Conservation (phyloP, 2,329 filamentous ascomycete species). For the Colletotrichum graminicola region DNA sequence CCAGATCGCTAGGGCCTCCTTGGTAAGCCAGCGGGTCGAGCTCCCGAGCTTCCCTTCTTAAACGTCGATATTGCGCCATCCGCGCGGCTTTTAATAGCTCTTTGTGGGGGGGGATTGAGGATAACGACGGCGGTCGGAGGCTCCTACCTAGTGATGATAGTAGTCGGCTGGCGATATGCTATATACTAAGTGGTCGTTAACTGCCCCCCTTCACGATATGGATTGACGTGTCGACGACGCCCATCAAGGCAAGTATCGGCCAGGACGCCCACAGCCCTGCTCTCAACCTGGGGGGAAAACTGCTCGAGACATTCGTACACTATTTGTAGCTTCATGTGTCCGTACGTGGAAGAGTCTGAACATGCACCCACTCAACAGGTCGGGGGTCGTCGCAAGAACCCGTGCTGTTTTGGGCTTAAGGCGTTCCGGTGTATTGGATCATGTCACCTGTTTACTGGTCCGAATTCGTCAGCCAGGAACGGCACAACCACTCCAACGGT, state of each 20-base stretch:
- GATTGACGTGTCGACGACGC: slow-evolving; percentile 8
- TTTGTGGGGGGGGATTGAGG: slow-evolving; percentile 10
- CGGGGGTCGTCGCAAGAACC: slow-evolving; percentile 31
- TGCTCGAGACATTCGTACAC: slow-evolving; percentile 18
- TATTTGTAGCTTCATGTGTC: neutral
- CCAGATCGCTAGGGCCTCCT: slow-evolving; percentile 29
- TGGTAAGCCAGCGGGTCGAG: slow-evolving; percentile 25
- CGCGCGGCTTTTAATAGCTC: slow-evolving; percentile 34
- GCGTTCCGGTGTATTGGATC: slow-evolving; percentile 40
- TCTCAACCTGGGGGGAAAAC: slow-evolving; percentile 10
- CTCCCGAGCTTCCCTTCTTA: slow-evolving; percentile 37
- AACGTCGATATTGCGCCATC: slow-evolving; percentile 38
- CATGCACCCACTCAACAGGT: slow-evolving; percentile 20
- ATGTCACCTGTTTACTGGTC: slow-evolving; percentile 32
- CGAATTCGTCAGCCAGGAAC: slow-evolving; percentile 36
- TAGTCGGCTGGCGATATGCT: slow-evolving; percentile 31
- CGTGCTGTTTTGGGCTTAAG: slow-evolving; percentile 40
- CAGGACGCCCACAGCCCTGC: slow-evolving; percentile 7
- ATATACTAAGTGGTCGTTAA: slow-evolving; percentile 9
- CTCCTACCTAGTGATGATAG: slow-evolving; percentile 25
- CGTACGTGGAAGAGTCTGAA: slow-evolving; percentile 11
- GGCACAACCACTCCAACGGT: slow-evolving; percentile 41
- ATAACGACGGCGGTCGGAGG: slow-evolving; percentile 21
- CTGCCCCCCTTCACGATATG: slow-evolving; percentile 13
- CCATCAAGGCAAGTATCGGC: neutral